A percentile compares a stretch with the other conserved stretches of the same genome.
Evolutionary conservation across 345 rosid species (phyloP).

Genomic region (Populus simonii): DNA sequence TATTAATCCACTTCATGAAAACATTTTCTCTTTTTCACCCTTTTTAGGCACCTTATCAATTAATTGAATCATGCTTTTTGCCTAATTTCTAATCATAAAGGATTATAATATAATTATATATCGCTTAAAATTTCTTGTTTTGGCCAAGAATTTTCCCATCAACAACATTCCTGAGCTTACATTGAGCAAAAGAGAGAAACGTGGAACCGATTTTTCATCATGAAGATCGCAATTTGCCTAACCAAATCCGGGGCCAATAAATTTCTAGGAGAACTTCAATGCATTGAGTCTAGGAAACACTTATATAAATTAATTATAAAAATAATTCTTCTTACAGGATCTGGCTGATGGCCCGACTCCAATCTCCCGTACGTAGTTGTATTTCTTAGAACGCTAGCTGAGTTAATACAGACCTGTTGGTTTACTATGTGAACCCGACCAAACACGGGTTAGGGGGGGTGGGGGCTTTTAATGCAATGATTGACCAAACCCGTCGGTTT

Average conservation of each 20-base stretch:
- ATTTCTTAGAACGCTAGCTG: slow-evolving; percentile 11
- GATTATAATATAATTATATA: background rate
- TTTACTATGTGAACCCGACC: slow-evolving; percentile 44
- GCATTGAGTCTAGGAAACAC: background rate
- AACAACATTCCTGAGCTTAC: background rate
- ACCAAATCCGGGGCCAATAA: background rate
- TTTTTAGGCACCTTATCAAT: background rate
- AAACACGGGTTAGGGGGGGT: slow-evolving; percentile 18
- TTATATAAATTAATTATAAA: background rate
- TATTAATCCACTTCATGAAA: no score
- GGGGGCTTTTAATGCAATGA: slow-evolving; percentile 36
- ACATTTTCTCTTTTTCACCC: background rate
- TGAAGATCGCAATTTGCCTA: background rate
- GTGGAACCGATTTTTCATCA: background rate
- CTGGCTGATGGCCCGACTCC: background rate
- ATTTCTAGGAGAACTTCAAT: background rate
- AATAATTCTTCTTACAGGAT: no score
- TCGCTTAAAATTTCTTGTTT: background rate
- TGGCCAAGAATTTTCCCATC: background rate
- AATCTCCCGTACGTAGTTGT: background rate
- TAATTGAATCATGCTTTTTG: slow-evolving; percentile 1
- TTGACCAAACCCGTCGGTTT: slow-evolving; percentile 25
- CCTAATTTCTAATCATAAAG: background rate
- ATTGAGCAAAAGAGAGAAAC: background rate
- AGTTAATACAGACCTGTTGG: slow-evolving; percentile 9